Evolutionary conservation across 2,329 filamentous ascomycete genomes (phyloP).

Genomic region (Fusarium compactum): DNA sequence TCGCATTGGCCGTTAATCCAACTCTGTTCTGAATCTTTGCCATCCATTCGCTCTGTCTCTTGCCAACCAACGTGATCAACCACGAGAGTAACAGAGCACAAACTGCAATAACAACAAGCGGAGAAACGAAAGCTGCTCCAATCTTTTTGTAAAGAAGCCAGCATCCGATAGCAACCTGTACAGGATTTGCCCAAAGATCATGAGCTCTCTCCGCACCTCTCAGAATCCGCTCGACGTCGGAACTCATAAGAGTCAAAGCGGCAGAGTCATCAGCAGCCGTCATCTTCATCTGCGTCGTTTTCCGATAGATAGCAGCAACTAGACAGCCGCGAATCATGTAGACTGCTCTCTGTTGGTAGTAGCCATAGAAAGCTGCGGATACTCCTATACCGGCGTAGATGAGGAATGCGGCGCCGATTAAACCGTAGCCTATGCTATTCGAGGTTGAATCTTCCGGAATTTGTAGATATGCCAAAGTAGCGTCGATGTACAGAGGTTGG

Average conservation of each 20-base stretch:
- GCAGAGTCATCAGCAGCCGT: slow-evolving; percentile 54
- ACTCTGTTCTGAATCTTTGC: slow-evolving; percentile 52
- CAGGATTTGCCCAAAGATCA: slow-evolving; percentile 55
- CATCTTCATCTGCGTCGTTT: slow-evolving; percentile 50
- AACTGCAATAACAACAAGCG: slow-evolving; percentile 57
- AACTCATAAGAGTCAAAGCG: slow-evolving; percentile 61
- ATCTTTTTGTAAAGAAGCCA: slow-evolving; percentile 62
- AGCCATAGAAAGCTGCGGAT: slow-evolving; percentile 55
- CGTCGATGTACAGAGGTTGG: slow-evolving; percentile 58
- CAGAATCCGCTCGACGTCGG: slow-evolving; percentile 59
- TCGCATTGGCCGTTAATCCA: slow-evolving; percentile 48
- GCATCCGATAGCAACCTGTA: slow-evolving; percentile 59
- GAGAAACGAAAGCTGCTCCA: slow-evolving; percentile 61
- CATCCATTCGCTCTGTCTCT: slow-evolving; percentile 54
- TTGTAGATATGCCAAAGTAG: slow-evolving; percentile 52
- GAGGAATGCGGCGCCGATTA: slow-evolving; percentile 56
- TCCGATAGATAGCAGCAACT: slow-evolving; percentile 51
- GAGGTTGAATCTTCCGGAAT: slow-evolving; percentile 26
- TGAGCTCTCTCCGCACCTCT: slow-evolving; percentile 53
- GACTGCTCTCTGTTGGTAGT: slow-evolving; percentile 52
- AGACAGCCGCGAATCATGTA: slow-evolving; percentile 52
- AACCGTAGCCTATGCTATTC: slow-evolving; percentile 54
- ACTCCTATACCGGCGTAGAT: slow-evolving; percentile 58
- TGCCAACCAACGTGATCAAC: slow-evolving; percentile 31
- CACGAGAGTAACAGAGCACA: slow-evolving; percentile 37